Evolutionary conservation across 73 alveolate species (phyloP), one percentile per base, ranked within the genome.

Genomic region (Stentor roeselii): DNA sequence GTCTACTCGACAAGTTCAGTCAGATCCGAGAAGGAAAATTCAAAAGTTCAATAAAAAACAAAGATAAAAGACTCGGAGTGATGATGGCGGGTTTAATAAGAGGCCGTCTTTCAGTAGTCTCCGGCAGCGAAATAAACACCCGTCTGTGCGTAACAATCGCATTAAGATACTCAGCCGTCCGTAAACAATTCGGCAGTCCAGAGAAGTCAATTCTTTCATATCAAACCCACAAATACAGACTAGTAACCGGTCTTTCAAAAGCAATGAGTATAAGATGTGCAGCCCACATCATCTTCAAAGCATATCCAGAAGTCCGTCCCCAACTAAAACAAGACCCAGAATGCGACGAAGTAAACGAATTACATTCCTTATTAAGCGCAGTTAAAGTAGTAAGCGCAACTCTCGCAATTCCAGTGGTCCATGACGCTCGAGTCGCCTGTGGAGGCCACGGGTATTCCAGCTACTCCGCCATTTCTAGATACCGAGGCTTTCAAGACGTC

Each of bases 371-470:
- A 0, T 78, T 90, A n/a, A 78, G 91, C 36, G 90, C 84, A 21
- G 61, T 91, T 34, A 91, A 91, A 77, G 93, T 91, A 1, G 37
- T 84, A 27, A 36, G 37, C 37, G 60, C 91, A 15, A 60, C 86
- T 83, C 39, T 75, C 74, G 83, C 94, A 35, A 59, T 84, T 42
- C 83, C 41, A 38, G 61, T 88, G 27, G 78, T 89, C 27, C 31
- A 84, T 30, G 96, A 91, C 85, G 59, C 88, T 60, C 89, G 96
- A 82, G 59, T 86, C 76, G 86, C 86, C 36, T 80, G 92, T 75
- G 96, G 96, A 60, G 96, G 96, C 6, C 90, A 85, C 58, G 96
- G 97, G 14, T 92, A 82, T 78, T 93, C 95, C n/a, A 41, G 82
- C 82, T 90, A 90, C 59, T 60, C 91, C 3, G 85, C 90, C 67